A percentile compares a stretch with the other conserved stretches of the same genome.
phyloP scores from a whole-genome alignment of 306 rosid species.

The Cajanus cajan region DNA sequence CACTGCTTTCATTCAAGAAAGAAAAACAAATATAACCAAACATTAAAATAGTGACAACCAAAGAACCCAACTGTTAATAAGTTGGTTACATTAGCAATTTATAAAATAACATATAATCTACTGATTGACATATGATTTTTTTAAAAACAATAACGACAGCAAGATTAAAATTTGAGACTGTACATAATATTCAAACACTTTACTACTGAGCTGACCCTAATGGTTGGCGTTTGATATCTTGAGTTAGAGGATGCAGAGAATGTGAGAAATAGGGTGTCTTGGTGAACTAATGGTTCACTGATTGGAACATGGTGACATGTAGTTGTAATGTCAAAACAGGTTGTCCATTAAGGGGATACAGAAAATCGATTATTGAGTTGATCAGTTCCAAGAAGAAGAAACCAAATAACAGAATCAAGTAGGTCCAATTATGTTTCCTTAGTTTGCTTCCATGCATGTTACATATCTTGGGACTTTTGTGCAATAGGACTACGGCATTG shows the following conservation, averaged over 20 bases:
- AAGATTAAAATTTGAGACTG: too few relatives aligned
- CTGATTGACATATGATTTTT: too few relatives aligned
- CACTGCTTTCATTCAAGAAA: not conserved
- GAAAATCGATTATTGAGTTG: slow-evolving; percentile 6
- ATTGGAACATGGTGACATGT: not conserved
- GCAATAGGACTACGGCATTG: slow-evolving; percentile 7
- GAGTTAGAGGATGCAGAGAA: not conserved
- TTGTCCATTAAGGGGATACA: slow-evolving; percentile 12
- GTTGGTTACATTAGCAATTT: not conserved
- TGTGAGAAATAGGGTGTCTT: slow-evolving; percentile 20
- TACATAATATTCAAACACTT: too few relatives aligned
- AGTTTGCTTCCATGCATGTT: slow-evolving; percentile 39
- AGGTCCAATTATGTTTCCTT: slow-evolving; percentile 53
- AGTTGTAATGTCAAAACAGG: slow-evolving; percentile 30
- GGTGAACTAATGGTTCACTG: slow-evolving; percentile 2
- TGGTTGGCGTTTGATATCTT: not conserved
- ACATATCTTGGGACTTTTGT: slow-evolving; percentile 52
- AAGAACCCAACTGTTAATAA: not conserved
- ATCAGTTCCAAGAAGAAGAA: slow-evolving; percentile 51
- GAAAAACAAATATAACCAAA: not conserved
- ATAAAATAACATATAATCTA: not conserved
- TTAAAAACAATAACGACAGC: too few relatives aligned
- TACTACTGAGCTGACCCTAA: too few relatives aligned
- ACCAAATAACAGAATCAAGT: slow-evolving; percentile 57
- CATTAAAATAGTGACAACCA: not conserved